Evolutionary conservation across 1,284 basidiomycete species (phyloP).

Genomic region (Ustilago vetiveriae): DNA sequence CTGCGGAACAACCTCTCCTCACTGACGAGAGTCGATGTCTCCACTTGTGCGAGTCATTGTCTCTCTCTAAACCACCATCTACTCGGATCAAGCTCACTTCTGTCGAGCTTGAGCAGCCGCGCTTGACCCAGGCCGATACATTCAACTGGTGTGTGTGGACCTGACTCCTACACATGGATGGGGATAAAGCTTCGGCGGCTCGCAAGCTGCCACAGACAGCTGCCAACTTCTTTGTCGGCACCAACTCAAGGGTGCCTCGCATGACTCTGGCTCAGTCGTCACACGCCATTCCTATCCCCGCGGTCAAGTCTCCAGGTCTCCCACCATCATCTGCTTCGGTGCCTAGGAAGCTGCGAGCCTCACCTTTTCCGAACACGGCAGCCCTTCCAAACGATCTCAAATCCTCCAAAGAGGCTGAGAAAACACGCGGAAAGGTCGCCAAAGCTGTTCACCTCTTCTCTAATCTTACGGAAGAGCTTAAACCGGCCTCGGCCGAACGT

Average conservation of each 20-base stretch:
- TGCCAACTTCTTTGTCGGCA: conserved; percentile 47
- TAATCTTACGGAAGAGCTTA: background rate
- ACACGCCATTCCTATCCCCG: conserved; percentile 25
- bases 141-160: no score
- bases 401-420: background rate
- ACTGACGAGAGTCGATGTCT: no score
- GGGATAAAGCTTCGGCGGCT: conserved; percentile 18
- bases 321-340: conserved; percentile 2
- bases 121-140: no score
- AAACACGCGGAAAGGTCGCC: conserved; percentile 14
- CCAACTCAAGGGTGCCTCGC: conserved; percentile 41
- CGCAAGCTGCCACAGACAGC: conserved; percentile 44
- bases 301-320: conserved; percentile 1
- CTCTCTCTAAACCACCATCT: no score
- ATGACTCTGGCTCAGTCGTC: conserved; percentile 36
- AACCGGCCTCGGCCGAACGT: background rate
- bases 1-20: no score
- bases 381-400: background rate
- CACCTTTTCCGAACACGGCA: conserved; percentile 12
- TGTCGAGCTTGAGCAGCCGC: no score
- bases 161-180: conserved; percentile 19
- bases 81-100: no score
- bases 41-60: no score
- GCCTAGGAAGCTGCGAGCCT: background rate
- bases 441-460: conserved; percentile 23